Base-by-base conservation (phyloP, 148 eudicot species). In the Limonium bicolor region DNA sequence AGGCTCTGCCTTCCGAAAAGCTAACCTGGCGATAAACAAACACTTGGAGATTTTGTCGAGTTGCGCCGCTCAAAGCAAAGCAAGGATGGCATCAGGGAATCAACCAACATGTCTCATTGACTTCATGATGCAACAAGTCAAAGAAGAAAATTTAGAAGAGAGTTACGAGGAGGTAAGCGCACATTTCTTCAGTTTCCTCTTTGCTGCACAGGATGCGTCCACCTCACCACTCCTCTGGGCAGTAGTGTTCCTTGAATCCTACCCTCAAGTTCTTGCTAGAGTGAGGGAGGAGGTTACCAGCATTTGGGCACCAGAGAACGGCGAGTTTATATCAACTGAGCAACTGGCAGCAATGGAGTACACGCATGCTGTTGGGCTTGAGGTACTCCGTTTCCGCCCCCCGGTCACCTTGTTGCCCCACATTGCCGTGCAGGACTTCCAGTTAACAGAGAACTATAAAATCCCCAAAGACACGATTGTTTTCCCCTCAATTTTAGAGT, bases 171-270 rank as follows among this genome's bases (percentile, higher is more conserved):
- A 74, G 20, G 57, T 80, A 7, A 90, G 73, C 1, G 59, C 95
- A 0, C n/a, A n/a, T n/a, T n/a, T n/a, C n/a, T n/a, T n/a, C n/a
- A n/a, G n/a, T n/a, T n/a, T n/a, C n/a, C n/a, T n/a, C n/a, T n/a
- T n/a, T n/a, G n/a, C n/a, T n/a, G n/a, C n/a, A n/a, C n/a, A n/a
- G n/a, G n/a, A n/a, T n/a, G n/a, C n/a, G n/a, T n/a, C n/a, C n/a
- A n/a, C n/a, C n/a, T n/a, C n/a, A n/a, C n/a, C n/a, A n/a, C 41
- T 85, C 3, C 58, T 85, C 0, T 85, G 95, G 95, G 90, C 95
- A 0, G 74, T 85, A 20, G 44, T 69, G 0, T 23, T 77, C 4
- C 56, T 85, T 2, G 95, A 80, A 20, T 24, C 78, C 1, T 82
- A 80, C 29, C 86, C 73, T 0, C 59, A 72, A 0, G 77, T 80